Base-by-base conservation (phyloP, 495 filamentous ascomycete species). In the Monascus purpureus region DNA sequence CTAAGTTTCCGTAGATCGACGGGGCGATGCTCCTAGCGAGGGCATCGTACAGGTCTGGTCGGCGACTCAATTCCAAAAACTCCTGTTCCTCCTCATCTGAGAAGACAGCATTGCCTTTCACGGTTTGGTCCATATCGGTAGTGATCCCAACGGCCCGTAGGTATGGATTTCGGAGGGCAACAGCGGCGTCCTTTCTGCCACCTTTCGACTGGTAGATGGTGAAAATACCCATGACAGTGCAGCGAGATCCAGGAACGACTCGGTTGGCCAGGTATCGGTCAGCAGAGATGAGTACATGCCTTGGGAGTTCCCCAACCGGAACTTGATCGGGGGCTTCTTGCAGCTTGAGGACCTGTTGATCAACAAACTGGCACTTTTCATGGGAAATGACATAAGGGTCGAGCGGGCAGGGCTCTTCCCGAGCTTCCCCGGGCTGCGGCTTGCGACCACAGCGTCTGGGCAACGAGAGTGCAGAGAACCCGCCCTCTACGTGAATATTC, bases 311-410 rank as follows among this genome's bases (percentile, higher is more conserved):
- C 53, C 92, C 92, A 1, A 99, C 92, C 1, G 92, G 92, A 0
- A 99, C 90, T 49, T 95, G 86, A 49, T 99, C 92, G 4, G 92
- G 92, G 8, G 92, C 92, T 57, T 99, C 92, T 52, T 99, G 92
- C 6, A 99, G 73, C 57, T 99, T 99, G 44, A 99, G 76, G 28
- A 96, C 82, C 49, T 99, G 92, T 45, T 96, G 92, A 46, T 99
- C 92, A 47, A 95, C 87, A 51, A 99, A 99, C 39, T 79, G 74
- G 38, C 81, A 92, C 47, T 81, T 86, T 53, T 96, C 92, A 51
- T 99, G 92, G 6, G 88, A 66, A 19, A 99, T 79, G 38, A 88
- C 87, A 49, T 94, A 99, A 4, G 92, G 92, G 46, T 99, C 90
- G 40, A 96, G 61, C 1, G 88, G 87, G 47, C 92, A 99, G 38